Evolutionary conservation across 2,329 filamentous ascomycete genomes (phyloP).

Genomic region (Colletotrichum cereale): DNA sequence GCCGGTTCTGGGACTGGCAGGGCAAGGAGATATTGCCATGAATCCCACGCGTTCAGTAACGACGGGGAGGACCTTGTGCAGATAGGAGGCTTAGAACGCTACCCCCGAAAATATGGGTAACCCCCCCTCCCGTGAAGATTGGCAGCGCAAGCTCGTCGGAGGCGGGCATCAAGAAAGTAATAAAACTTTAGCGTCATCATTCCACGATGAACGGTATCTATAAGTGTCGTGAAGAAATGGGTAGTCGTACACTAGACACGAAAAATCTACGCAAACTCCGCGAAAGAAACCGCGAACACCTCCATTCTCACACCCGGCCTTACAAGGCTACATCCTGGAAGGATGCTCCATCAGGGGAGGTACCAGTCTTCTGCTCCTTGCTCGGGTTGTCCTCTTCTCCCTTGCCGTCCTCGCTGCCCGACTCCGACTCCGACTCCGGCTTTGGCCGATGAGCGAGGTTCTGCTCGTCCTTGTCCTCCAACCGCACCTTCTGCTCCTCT

Average conservation of each 20-base stretch:
- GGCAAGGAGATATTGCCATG: conserved; percentile 72
- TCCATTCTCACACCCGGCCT: conserved; percentile 16
- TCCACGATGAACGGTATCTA: conserved; percentile 25
- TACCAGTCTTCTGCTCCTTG: conserved; percentile 54
- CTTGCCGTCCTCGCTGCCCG: conserved; percentile 45
- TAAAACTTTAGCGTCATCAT: not conserved
- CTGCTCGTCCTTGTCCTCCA: conserved; percentile 68
- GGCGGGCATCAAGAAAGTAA: not conserved
- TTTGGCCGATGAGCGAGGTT: conserved; percentile 64
- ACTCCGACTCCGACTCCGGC: conserved; percentile 41
- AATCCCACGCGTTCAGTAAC: conserved; percentile 32
- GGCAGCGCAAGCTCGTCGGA: not conserved
- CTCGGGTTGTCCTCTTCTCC: conserved; percentile 49
- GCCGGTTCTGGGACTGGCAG: conserved; percentile 78
- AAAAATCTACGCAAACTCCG: conserved; percentile 36
- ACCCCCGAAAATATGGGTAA: not conserved
- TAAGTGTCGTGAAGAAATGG: conserved; percentile 26
- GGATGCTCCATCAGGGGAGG: conserved; percentile 68
- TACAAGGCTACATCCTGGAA: conserved; percentile 75
- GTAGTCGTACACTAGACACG: conserved; percentile 29
- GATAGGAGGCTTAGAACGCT: not conserved
- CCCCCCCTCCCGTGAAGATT: not conserved
- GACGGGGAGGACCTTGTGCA: not conserved
- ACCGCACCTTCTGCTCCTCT: conserved; percentile 68
- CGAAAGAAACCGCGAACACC: conserved; percentile 14